Base-by-base conservation (phyloP, 495 filamentous ascomycete genomes). In the Hypoxylon lienhwacheense region DNA sequence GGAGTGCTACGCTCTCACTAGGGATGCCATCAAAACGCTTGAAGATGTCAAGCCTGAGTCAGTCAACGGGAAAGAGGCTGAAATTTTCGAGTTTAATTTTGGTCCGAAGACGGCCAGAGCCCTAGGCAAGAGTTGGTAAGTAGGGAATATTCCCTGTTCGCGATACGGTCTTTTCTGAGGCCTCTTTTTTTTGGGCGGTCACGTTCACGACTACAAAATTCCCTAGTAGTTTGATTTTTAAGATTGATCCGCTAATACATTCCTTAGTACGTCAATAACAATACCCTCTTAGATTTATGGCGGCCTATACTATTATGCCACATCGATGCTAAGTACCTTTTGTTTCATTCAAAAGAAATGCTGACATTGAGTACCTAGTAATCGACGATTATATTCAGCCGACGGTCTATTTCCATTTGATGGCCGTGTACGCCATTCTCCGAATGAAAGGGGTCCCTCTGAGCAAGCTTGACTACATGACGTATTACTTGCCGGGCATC, bases 341-440 rank as follows among this genome's bases (percentile, higher is more conserved):
- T n/a, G n/a, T n/a, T n/a, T n/a, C n/a, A n/a, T n/a, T n/a, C n/a
- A n/a, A n/a, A n/a, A n/a, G n/a, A n/a, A n/a, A n/a, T n/a, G n/a
- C n/a, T n/a, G n/a, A n/a, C n/a, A n/a, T n/a, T n/a, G n/a, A n/a
- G n/a, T n/a, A n/a, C n/a, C n/a, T n/a, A n/a, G n/a, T n/a, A n/a
- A 48, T 76, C 15, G 25, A 52, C 14, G 58, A 63, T 2, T 79
- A 68, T 52, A 65, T 67, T 6, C 1, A 77, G 10, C 79, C 83
- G 26, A 82, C 85, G 53, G 71, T 84, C 48, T 79, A 70, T 53
- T 86, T 87, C 65, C 84, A 86, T 66, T 24, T 79, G 24, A 66
- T 59, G 1, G 81, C 72, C 6, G 68, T 80, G 17, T 85, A 87
- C 66, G 65, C 52, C 7, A 78, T 87, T 50, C 53, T 86, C 44